phyloP scores from a whole-genome alignment of 345 rosid species.

The Nephelium lappaceum region DNA sequence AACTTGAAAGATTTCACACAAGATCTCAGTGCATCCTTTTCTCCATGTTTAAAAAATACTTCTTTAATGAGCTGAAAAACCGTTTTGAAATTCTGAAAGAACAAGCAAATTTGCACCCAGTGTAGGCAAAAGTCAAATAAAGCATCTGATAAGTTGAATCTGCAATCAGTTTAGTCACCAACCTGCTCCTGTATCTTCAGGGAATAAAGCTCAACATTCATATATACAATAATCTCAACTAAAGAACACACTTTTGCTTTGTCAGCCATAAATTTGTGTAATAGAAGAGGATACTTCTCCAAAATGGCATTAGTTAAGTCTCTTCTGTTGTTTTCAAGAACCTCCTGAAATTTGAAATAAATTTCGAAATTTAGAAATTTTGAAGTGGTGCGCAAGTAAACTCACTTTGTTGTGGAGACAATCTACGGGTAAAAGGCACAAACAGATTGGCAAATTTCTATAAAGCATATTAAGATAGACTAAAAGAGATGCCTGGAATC shows the following conservation, averaged over 20 bases:
- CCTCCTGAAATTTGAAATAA: conserved; percentile 59
- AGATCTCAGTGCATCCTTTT: conserved; percentile 87
- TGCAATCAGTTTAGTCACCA: conserved; percentile 28
- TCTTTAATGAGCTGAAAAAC: conserved; percentile 83
- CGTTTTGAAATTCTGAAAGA: conserved; percentile 76
- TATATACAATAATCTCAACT: conserved; percentile 72
- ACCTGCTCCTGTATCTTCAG: conserved; percentile 97
- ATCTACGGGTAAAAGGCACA: neutral
- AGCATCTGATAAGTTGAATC: conserved; percentile 17
- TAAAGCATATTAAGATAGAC: neutral
- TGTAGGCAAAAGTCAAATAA: conserved; percentile 21
- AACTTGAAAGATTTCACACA: conserved; percentile 88
- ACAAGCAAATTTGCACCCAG: conserved; percentile 20
- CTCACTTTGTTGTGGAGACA: conserved; percentile 3
- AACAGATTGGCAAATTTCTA: neutral
- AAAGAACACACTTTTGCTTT: conserved; percentile 81
- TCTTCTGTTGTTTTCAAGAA: conserved; percentile 69
- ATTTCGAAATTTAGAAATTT: conserved; percentile 14
- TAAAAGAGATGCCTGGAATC: too few relatives aligned
- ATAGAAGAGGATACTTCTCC: conserved; percentile 84
- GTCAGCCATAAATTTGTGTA: conserved; percentile 90
- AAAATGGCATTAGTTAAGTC: conserved; percentile 86
- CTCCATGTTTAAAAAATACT: conserved; percentile 92
- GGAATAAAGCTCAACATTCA: conserved; percentile 95
- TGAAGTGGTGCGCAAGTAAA: conserved; percentile 19